phyloP scores from a whole-genome alignment of 2,329 filamentous ascomycete species.

The Ophiostoma triangulosporum region DNA sequence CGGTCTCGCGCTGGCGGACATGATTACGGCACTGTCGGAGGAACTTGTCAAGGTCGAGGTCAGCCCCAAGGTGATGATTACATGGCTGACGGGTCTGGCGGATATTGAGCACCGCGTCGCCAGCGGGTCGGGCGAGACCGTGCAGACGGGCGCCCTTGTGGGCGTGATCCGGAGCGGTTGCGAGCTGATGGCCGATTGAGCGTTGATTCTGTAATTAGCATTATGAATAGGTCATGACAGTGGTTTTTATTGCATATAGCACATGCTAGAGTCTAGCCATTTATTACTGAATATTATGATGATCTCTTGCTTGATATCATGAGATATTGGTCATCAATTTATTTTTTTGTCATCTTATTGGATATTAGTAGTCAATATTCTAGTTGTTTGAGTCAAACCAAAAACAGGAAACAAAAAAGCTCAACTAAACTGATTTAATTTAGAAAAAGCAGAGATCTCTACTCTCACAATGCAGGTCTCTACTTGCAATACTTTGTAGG shows the following conservation, averaged over 20 bases:
- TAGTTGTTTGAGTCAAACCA: too few relatives aligned
- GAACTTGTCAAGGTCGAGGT: constrained; percentile 75
- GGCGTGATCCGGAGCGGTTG: constrained; percentile 79
- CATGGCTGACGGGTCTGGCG: constrained; percentile 81
- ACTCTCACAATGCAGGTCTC: too few relatives aligned
- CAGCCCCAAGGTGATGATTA: constrained; percentile 71
- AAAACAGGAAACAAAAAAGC: too few relatives aligned
- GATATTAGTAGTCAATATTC: too few relatives aligned
- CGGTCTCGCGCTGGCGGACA: constrained; percentile 84
- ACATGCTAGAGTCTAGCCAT: too few relatives aligned
- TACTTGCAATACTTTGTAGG: too few relatives aligned
- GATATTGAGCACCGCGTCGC: constrained; percentile 88
- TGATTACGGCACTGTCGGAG: constrained; percentile 74
- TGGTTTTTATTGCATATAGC: background rate
- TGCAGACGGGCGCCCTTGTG: constrained; percentile 88
- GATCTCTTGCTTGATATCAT: too few relatives aligned
- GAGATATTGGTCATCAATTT: background rate
- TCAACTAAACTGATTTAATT: too few relatives aligned
- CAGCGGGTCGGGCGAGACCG: constrained; percentile 69
- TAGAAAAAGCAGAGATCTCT: too few relatives aligned
- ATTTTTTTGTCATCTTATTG: too few relatives aligned
- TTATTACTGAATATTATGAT: too few relatives aligned
- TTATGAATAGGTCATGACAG: background rate
- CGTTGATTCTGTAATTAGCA: too few relatives aligned
- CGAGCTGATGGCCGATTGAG: constrained; percentile 57